Evolutionary conservation across 305 asterid species (phyloP), one percentile per base, ranked within the genome.

Genomic region (Stenogyne calaminthoides): DNA sequence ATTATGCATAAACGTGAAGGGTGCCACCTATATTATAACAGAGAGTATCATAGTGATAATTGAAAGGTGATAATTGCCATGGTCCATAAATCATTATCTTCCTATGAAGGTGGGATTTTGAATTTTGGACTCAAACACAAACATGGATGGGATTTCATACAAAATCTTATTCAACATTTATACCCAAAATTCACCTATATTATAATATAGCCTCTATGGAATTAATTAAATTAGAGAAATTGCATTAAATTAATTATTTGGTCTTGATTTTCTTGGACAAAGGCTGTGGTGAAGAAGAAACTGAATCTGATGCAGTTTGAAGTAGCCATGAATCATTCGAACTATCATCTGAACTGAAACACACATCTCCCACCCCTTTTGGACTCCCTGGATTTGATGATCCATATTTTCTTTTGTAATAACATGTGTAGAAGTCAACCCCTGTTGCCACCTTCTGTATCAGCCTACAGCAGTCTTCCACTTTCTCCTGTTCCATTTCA

Each of bases 261-360:
- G 77, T 47, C 77, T 73, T 76, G 82, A 62, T 64, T 81, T 80
- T 87, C 85, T 91, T 91, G 73, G 82, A 61, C 73, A 77, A 18
- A n/a, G 85, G 92, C 84, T 82, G 84, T 15, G 96, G 96, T 15
- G 95, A 91, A 1, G 96, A 86, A 34, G 87, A 80, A 62, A 86
- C 90, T 71, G 66, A 22, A 32, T 3, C 7, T n/a, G 87, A 67
- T 39, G 78, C 66, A 44, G 66, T 70, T 46, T 3, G 15, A 3
- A 46, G 54, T 46, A 14, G 54, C 19, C 91, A 87, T 10, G 83
- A 81, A 56, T 85, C 84, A 51, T 65, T 71, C 46, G 86, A 81
- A 73, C 57, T 76, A 15, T 82, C 83, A 36, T 77, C 91, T 27
- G 84, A 86, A 76, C 94, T 88, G 83, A 92, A 88, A 73, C 86